Evolutionary conservation across 495 filamentous ascomycete species (phyloP).

Genomic region (Aspergillus homomorphus): DNA sequence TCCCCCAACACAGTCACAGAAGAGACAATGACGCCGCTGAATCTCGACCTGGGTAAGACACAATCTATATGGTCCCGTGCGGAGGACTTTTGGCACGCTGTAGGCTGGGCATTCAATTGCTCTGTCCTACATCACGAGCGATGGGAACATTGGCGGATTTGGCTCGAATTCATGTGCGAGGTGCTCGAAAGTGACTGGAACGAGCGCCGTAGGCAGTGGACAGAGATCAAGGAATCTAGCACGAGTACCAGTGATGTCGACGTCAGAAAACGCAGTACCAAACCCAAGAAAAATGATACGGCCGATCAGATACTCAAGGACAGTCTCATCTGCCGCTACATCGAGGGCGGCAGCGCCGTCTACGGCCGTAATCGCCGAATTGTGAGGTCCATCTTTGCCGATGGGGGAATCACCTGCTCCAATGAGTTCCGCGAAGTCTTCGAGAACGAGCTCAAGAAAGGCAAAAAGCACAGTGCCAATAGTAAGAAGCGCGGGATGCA

Average conservation of each 20-base stretch:
- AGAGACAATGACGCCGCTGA: slow-evolving; percentile 41
- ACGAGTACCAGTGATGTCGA: slow-evolving; percentile 14
- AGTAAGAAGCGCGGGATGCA: slow-evolving; percentile 43
- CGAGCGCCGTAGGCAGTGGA: slow-evolving; percentile 40
- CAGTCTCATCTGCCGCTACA: slow-evolving; percentile 57
- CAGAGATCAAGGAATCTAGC: slow-evolving; percentile 18
- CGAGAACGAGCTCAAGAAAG: slow-evolving; percentile 52
- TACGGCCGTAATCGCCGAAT: slow-evolving; percentile 50
- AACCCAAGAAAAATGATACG: slow-evolving; percentile 26
- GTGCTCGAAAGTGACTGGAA: slow-evolving; percentile 73
- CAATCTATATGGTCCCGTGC: slow-evolving; percentile 68
- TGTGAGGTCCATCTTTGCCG: slow-evolving; percentile 62
- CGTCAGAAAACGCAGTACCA: not conserved
- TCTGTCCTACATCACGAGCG: slow-evolving; percentile 63
- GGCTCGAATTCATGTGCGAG: slow-evolving; percentile 78
- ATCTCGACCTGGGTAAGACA: slow-evolving; percentile 56
- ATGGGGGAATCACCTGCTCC: slow-evolving; percentile 45
- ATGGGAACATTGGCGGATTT: slow-evolving; percentile 81
- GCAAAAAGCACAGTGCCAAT: slow-evolving; percentile 25
- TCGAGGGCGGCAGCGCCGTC: slow-evolving; percentile 32
- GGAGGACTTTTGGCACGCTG: slow-evolving; percentile 82
- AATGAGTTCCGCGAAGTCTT: slow-evolving; percentile 62
- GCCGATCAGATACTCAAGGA: slow-evolving; percentile 31
- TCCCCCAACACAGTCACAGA: slow-evolving; percentile 10
- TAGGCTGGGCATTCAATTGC: slow-evolving; percentile 95